Evolutionary conservation across 228 moss, liverwort and hornwort genomes (phyloP), one percentile per base, ranked within the genome.

Genomic region (Sphagnum fallax): DNA sequence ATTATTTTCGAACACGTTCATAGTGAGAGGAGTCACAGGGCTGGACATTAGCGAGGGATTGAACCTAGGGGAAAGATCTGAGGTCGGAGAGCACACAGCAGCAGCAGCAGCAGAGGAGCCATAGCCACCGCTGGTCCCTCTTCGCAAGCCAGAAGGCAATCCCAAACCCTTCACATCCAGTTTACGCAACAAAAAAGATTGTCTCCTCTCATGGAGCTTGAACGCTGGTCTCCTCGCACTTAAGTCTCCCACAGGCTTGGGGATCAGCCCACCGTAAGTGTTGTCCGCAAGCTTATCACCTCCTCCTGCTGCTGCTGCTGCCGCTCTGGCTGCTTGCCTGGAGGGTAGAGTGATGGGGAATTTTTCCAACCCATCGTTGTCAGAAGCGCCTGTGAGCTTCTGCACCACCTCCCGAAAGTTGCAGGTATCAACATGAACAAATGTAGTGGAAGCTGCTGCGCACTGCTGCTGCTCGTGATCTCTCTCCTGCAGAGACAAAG

Each of bases 321-420:
- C 32, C 2, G 32, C 82, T 7, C 85, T 63, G 4, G 85, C 65
- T 0, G 82, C 75, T 51, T 85, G 85, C 13, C 85, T 70, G 5
- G 85, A 82, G 6, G 85, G 85, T n/a, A 85, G 13, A 65, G 85
- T 85, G 71, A 85, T 85, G 7, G 85, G 85, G 65, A 85, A 73
- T 77, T 85, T 85, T 73, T 85, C 85, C 74, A 77, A 79, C 32
- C 32, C 32, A 51, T 82, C 85, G 6, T 79, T 79, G 75, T 85
- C 85, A 5, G 85, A 85, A 12, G 85, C 85, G 12, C 85, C 85
- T n/a, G 85, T 85, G 51, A 82, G 53, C 68, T 85, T 85, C 79
- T 85, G 85, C 66, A 85, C 85, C 0, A 85, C 75, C 82, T 85
- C 85, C 5, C 85, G 85, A 11, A 85, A 85, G 48, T 82, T 85